phyloP scores from a whole-genome alignment of 768 basidiomycete species.

The Serendipita sp. region DNA sequence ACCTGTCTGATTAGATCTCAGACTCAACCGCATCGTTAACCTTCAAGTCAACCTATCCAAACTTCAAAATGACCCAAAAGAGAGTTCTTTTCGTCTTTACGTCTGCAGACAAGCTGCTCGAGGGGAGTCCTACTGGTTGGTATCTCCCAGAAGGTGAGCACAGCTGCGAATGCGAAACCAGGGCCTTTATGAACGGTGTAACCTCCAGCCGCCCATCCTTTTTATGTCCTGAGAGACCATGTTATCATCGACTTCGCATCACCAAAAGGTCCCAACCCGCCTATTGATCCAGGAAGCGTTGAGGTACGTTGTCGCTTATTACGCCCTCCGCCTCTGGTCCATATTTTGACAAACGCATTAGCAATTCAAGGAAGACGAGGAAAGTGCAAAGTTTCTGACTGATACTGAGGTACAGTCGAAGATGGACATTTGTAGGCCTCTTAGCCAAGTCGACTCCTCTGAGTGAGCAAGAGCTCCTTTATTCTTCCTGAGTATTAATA shows the following conservation, averaged over 20 bases:
- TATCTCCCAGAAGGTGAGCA: constrained; percentile 39
- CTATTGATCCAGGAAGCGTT: constrained; percentile 43
- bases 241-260: constrained; percentile 43
- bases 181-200: not conserved
- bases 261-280: constrained; percentile 51
- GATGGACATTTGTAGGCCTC: constrained; percentile 39
- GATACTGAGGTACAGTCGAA: constrained; percentile 42
- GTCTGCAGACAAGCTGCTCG: constrained; percentile 41
- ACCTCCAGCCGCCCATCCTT: constrained; percentile 45
- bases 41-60: too few species aligned
- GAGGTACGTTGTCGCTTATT: constrained; percentile 23
- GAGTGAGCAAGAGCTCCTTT: constrained; percentile 19
- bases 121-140: constrained; percentile 14
- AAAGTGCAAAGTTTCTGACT: constrained; percentile 39
- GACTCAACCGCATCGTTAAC: too few species aligned
- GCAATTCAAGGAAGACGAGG: constrained; percentile 37
- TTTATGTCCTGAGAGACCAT: constrained; percentile 38
- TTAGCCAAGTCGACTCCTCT: constrained; percentile 38
- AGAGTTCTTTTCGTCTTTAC: constrained; percentile 58
- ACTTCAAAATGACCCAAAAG: not conserved
- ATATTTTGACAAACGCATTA: constrained; percentile 16
- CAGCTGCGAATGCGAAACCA: not conserved
- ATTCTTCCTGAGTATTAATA: not conserved
- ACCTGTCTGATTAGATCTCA: too few species aligned
- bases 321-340: not conserved